Percentiles rank a stretch among this genome's conserved stretches.
Evolutionary conservation across 1,139 yeast genomes (phyloP).

Genomic region (Lodderomyces parapsilosis): DNA sequence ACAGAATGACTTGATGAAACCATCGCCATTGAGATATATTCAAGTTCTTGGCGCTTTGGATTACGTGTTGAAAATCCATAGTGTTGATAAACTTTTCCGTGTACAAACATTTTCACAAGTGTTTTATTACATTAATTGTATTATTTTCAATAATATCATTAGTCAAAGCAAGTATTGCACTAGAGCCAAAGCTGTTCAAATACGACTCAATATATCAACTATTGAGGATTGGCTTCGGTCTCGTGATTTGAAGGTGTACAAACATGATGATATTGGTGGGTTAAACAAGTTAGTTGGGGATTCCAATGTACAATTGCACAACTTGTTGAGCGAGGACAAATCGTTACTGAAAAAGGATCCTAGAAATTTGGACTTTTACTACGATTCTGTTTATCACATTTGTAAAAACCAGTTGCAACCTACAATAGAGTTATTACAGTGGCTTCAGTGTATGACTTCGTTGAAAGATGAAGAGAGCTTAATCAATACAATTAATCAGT

Average conservation of each 20-base stretch:
- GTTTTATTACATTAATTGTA: slow-evolving; percentile 72
- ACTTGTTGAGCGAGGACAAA: slow-evolving; percentile 23
- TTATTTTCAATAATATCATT: slow-evolving; percentile 71
- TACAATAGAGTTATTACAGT: slow-evolving; percentile 76
- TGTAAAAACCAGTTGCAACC: slow-evolving; percentile 72
- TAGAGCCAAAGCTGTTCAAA: slow-evolving; percentile 84
- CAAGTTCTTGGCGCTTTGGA: slow-evolving; percentile 87
- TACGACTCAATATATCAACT: slow-evolving; percentile 78
- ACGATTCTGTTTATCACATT: slow-evolving; percentile 55
- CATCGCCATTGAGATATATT: slow-evolving; percentile 83
- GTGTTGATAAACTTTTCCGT: slow-evolving; percentile 71
- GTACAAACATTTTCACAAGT: slow-evolving; percentile 79
- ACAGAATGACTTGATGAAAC: slow-evolving; percentile 60
- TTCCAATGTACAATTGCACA: slow-evolving; percentile 19
- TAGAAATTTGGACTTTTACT: slow-evolving; percentile 43
- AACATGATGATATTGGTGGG: slow-evolving; percentile 36
- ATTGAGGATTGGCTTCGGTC: slow-evolving; percentile 92
- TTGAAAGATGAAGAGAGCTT: slow-evolving; percentile 55
- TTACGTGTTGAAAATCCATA: slow-evolving; percentile 80
- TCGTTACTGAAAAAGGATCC: slow-evolving; percentile 23
- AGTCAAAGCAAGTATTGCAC: slow-evolving; percentile 67
- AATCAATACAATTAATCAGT: slow-evolving; percentile 55
- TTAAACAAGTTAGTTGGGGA: slow-evolving; percentile 19
- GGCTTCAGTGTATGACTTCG: slow-evolving; percentile 83
- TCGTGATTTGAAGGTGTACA: slow-evolving; percentile 62